Percentiles rank a stretch among this genome's conserved stretches.
Conservation (phyloP, 163 green algal species). For the Prototheca cutis region DNA sequence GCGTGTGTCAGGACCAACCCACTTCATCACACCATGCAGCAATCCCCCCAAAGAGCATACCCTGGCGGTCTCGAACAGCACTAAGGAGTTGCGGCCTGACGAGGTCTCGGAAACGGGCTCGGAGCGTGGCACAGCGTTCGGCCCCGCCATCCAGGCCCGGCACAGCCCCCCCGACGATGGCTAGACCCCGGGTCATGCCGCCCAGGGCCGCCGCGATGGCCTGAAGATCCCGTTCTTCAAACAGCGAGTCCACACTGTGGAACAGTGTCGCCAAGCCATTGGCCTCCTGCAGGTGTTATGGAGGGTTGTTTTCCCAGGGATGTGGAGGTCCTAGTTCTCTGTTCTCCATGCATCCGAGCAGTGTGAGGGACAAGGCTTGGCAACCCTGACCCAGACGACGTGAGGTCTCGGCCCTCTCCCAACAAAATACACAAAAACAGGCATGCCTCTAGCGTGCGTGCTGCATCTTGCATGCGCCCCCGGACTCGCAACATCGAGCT, state of each 20-base stretch:
- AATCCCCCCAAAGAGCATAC: too few relatives aligned
- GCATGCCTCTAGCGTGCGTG: background rate
- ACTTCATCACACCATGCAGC: too few relatives aligned
- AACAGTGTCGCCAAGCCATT: slow-evolving; percentile 58
- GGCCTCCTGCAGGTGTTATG: too few relatives aligned
- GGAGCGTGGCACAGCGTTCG: background rate
- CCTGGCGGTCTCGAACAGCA: background rate
- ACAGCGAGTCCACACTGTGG: slow-evolving; percentile 57
- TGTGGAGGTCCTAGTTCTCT: too few relatives aligned
- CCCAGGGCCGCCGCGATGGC: slow-evolving; percentile 66
- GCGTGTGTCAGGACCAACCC: too few relatives aligned
- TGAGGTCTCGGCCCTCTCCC: too few relatives aligned
- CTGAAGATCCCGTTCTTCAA: slow-evolving; percentile 63
- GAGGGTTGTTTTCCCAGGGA: too few relatives aligned
- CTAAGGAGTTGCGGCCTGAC: background rate
- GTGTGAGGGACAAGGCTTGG: too few relatives aligned
- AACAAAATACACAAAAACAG: too few relatives aligned
- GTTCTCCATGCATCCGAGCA: too few relatives aligned
- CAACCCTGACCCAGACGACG: too few relatives aligned
- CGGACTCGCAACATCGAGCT: slow-evolving; percentile 60
- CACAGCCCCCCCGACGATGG: slow-evolving; percentile 59
- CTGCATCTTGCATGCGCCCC: slow-evolving; percentile 65
- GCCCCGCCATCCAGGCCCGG: slow-evolving; percentile 58
- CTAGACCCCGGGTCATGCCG: slow-evolving; percentile 60
- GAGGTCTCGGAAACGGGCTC: background rate